Evolutionary conservation across 352 stramenopile species (phyloP), one percentile per base, ranked within the genome.

Genomic region (Achlya hypogyna): DNA sequence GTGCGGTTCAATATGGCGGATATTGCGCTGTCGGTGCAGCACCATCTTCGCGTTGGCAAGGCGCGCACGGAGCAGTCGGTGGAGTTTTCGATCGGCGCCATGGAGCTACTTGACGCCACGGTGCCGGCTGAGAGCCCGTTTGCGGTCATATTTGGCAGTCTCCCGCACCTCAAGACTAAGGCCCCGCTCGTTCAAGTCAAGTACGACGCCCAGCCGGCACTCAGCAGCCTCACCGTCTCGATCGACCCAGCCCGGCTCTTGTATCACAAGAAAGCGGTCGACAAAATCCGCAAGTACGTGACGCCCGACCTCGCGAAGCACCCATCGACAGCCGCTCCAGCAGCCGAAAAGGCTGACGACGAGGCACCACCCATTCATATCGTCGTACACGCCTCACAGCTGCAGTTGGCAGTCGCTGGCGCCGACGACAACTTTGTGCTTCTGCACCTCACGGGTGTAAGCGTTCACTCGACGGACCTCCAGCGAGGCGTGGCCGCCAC

Each of bases 1-100:
- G 62, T 93, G 18, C 69, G 77, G 2, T 91, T 93, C 34, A 79
- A 90, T 49, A 60, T 93, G 10, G 74, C 82, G 35, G 71, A 84
- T 54, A 87, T 91, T 27, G 66, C 84, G 22, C 81, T 88, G 25
- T 76, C 76, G 1, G 77, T 89, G 12, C 82, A 89, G 32, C 81
- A 91, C 43, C 77, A 65, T 34, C 12, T 65, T 25, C 35, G 35
- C 20, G 38, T 34, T 10, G n/a, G n/a, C 23, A 27, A 32, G 12
- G n/a, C 16, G 23, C 22, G 35, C 1, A 25, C 25, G 14, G 59
- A 65, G 43, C 27, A 14, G 25, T 27, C 23, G 4, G 29, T 34
- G 12, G 59, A 31, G 32, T 54, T 65, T 52, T 18, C 47, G 3
- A 25, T 65, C 28, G 29, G 29, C 5, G 23, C 53, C 35, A 56